Evolutionary conservation across 768 basidiomycete genomes (phyloP).

Genomic region (Rhizopogon vesiculosus): DNA sequence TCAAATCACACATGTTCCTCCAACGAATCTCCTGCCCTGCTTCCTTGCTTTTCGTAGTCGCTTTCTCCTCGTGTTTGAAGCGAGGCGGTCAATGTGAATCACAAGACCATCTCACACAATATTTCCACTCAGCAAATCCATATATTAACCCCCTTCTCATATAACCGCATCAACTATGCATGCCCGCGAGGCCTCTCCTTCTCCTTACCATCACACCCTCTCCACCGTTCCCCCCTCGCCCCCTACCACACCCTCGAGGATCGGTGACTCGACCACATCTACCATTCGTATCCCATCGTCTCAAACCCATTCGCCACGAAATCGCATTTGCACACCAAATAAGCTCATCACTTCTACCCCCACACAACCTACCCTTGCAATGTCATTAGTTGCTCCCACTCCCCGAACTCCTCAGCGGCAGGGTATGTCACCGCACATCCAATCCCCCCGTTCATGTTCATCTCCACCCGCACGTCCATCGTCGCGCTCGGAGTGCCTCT

Average conservation of each 20-base stretch:
- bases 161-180: not conserved
- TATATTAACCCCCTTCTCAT: not conserved
- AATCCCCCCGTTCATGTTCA: constrained; percentile 4
- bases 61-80: constrained; percentile 7
- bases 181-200: constrained; percentile 7
- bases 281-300: constrained; percentile 10
- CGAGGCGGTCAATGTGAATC: constrained; percentile 3
- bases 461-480: constrained; percentile 34
- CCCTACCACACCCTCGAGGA: not conserved
- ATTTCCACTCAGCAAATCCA: not conserved
- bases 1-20: constrained; percentile 1
- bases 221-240: not conserved
- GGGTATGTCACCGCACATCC: constrained; percentile 3
- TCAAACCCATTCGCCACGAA: constrained; percentile 10
- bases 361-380: constrained; percentile 30
- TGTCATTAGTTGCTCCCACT: constrained; percentile 23
- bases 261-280: not conserved
- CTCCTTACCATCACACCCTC: not conserved
- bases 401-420: constrained; percentile 10
- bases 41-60: not conserved
- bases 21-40: not conserved
- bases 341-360: constrained; percentile 4
- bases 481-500: constrained; percentile 50
- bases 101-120: not conserved
- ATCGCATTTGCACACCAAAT: constrained; percentile 7